Evolutionary conservation across 2,329 filamentous ascomycete species (phyloP).

Genomic region (Nothopassalora personata): DNA sequence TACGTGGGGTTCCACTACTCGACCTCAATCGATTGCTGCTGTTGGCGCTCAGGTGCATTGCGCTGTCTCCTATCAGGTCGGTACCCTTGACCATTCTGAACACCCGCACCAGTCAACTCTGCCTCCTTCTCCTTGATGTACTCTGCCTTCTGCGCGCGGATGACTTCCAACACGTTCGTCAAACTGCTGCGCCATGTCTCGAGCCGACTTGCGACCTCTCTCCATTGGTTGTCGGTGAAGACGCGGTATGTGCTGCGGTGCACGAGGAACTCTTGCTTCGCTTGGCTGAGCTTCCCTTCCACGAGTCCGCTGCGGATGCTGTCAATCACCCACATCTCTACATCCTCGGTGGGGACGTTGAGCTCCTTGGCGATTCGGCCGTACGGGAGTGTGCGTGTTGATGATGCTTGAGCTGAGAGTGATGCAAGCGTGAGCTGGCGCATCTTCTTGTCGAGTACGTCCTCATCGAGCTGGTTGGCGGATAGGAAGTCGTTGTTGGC

Average conservation of each 20-base stretch:
- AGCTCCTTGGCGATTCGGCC: constrained; percentile 76
- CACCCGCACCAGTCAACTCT: constrained; percentile 13
- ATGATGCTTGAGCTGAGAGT: constrained; percentile 70
- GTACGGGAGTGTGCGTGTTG: constrained; percentile 85
- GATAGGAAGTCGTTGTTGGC: constrained; percentile 84
- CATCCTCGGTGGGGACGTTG: constrained; percentile 73
- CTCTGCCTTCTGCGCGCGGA: constrained; percentile 75
- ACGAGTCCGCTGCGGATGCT: constrained; percentile 93
- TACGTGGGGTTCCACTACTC: constrained; percentile 13
- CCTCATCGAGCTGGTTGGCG: constrained; percentile 64
- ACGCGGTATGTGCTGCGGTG: constrained; percentile 95
- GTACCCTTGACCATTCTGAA: constrained; percentile 17
- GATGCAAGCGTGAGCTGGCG: constrained; percentile 89
- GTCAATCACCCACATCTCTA: constrained; percentile 98
- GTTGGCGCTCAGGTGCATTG: constrained; percentile 20
- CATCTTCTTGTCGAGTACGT: constrained; percentile 86
- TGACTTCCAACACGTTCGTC: constrained; percentile 68
- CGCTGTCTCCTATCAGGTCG: constrained; percentile 23
- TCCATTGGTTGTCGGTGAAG: constrained; percentile 97
- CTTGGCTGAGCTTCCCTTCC: constrained; percentile 92
- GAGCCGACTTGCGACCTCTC: constrained; percentile 82
- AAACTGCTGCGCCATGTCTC: constrained; percentile 87
- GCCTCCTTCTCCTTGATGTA: constrained; percentile 70
- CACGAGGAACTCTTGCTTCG: constrained; percentile 87
- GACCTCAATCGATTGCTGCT: constrained; percentile 24